Base-by-base conservation (phyloP, 805 yeast species). In the Metschnikowia kunwiensis region DNA sequence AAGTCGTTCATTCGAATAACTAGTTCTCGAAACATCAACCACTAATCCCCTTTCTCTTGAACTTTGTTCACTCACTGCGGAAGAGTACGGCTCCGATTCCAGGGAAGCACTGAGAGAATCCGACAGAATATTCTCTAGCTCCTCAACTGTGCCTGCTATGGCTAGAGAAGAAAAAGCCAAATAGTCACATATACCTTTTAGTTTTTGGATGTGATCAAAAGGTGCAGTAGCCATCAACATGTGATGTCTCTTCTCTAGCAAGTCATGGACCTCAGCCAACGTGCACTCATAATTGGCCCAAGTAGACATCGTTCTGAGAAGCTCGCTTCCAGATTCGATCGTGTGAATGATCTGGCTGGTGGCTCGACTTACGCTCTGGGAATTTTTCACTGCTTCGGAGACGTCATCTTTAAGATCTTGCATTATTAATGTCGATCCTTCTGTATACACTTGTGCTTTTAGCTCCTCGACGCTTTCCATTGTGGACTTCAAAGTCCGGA, bases 271-370 rank as follows among this genome's bases (percentile, higher is more conserved):
- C 11, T 37, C 33, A 2, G 28, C 30, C 27, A 37, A 32, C 4
- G 36, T 12, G n/a, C 30, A 28, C 29, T 37, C 41, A 18, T 32
- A 32, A 15, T 32, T 27, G 4, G 36, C 33, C 41, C 41, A 37
- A 4, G 27, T 11, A 5, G 18, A 28, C 13, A 37, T 24, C 7
- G 36, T 37, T 7, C 11, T 8, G 15, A 37, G 19, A n/a, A 37
- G 41, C 17, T 19, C 28, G 5, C 20, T 20, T 5, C 41, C 41
- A 20, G 34, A 24, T 2, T 32, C 33, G 12, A 32, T 20, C 10
- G 29, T 24, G 9, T 27, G 32, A 8, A 22, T 22, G 16, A 36
- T 20, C 8, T 27, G 32, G 12, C 8, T 20, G 5, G 23, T 21
- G n/a, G 16, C 22, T 12, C 19, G 21, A 5, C 23, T 23, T 2